Base-by-base conservation (phyloP, 1,284 basidiomycete species). In the Hortiboletus rubellus region DNA sequence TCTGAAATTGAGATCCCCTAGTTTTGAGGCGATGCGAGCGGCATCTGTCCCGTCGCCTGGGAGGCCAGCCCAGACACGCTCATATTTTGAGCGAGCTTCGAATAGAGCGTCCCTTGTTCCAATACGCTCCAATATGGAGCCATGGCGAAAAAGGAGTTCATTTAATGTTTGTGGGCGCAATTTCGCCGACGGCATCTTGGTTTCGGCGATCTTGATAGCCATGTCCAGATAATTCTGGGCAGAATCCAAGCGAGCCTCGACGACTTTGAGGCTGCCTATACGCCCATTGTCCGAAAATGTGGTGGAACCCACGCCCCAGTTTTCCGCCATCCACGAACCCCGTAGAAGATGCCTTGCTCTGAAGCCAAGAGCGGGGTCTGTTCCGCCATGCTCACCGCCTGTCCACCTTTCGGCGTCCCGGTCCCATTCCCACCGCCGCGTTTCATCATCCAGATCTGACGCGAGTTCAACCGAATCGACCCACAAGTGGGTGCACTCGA, bases 291-390 rank as follows among this genome's bases (percentile, higher is more conserved):
- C 72, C 24, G 71, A 71, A 47, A 72, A 68, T 22, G 75, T 68
- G 53, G 74, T 74, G 18, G 79, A 74, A 9, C 85, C 85, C 10
- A 81, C 79, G 8, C 86, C 87, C 86, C 87, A 90, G 63, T 89
- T 78, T 63, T 86, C 82, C 6, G 85, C 83, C 72, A 89, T 86
- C 90, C 90, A 94, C 12, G 91, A 89, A 33, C 82, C 82, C 40
- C 91, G 83, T 0, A 92, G 75, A 18, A 83, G 81, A 69, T 89
- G 84, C 30, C 89, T 77, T 17, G 79, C 89, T 66, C 77, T 79
- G 66, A 82, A 80, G 1, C 90, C 88, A 3, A 94, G 77, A 10
- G 76, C 79, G 7, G 86, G 79, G 68, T 92, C 88, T 15, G 92
- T 94, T 41, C 92, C 92, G 9, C 88, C 89, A 22, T 59, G 68